Evolutionary conservation across 306 rosid genomes (phyloP), one percentile per base, ranked within the genome.

Genomic region (Lathyrus oleraceus): DNA sequence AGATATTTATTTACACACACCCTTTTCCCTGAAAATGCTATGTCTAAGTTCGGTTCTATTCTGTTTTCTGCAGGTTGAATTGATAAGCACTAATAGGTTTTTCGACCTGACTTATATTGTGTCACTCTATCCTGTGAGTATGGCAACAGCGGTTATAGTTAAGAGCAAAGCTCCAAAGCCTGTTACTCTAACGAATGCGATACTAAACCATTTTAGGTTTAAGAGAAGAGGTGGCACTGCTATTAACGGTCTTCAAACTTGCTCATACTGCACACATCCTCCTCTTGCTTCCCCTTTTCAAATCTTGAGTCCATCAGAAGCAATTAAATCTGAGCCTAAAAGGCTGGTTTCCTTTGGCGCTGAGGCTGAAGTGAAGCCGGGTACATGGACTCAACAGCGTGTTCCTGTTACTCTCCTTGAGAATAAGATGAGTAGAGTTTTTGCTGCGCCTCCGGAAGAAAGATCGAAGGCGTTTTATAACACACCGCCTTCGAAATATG

Each of bases 401-500:
- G 85, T 88, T 48, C 83, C 96, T 61, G 71, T 76, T 64, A 94
- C 97, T 69, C 86, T 91, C 14, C 82, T 94, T 81, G 89, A 87
- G 72, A 75, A 94, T 76, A 90, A 86, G 87, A 70, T 94, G 74
- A 90, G 97, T 67, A 85, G 98, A 83, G 84, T 94, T 19, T 94
- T 87, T 71, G 92, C 97, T 35, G 92, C 94, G 0, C 98, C 92
- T 73, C 96, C 90, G 8, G 9, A 82, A 32, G 97, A 88, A 79
- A 87, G 97, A 77, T 62, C 85, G 71, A 94, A 90, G 84, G 70
- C 89, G 5, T 47, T 90, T 65, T 90, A 79, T 35, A 77, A 87
- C 80, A 87, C 91, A 21, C 84, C 90, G 25, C 98, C 98, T 68
- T 88, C 98, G 13, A 90, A 94, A 76, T 94, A 88, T 70, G 98